A percentile compares a stretch with the other conserved stretches of the same genome.
These are phyloP conservation scores for Neurospora discreta DNA, from an alignment of 495 filamentous ascomycete genomes.

Conservation along the genomic window DNA sequence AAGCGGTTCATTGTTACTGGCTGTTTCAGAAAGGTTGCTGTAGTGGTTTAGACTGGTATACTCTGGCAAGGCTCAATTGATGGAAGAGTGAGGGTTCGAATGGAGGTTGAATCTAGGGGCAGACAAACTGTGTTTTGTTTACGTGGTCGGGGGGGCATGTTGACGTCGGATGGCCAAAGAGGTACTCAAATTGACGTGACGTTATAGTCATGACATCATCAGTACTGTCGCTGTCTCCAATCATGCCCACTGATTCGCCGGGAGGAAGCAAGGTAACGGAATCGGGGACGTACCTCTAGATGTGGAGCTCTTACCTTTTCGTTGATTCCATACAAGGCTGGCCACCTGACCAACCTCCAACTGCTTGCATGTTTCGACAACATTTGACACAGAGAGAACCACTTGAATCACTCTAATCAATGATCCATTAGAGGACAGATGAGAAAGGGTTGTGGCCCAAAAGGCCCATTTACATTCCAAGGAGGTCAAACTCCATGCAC, in stretches of 20 bases:
- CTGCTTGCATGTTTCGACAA: not conserved
- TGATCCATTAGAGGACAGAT: too few relatives aligned
- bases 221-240: not conserved
- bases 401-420: too few relatives aligned
- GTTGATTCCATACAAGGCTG: not conserved
- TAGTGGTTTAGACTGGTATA: not conserved
- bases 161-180: not conserved
- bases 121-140: not conserved
- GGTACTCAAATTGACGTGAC: not conserved
- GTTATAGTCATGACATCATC: not conserved
- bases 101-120: too few relatives aligned
- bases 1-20: slow-evolving; percentile 6
- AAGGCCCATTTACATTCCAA: too few relatives aligned
- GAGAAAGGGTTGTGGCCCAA: too few relatives aligned
- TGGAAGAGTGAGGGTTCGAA: not conserved
- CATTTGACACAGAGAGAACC: too few relatives aligned
- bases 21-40: not conserved
- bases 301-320: not conserved
- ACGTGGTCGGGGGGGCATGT: not conserved
- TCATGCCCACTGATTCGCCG: not conserved
- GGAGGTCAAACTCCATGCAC: slow-evolving; percentile 15
- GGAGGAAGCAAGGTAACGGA: too few relatives aligned
- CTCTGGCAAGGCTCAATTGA: not conserved
- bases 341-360: not conserved
- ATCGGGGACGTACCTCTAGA: too few relatives aligned